Conservation (phyloP, 192 early-diverging fungal species). For the Podila epigama region DNA sequence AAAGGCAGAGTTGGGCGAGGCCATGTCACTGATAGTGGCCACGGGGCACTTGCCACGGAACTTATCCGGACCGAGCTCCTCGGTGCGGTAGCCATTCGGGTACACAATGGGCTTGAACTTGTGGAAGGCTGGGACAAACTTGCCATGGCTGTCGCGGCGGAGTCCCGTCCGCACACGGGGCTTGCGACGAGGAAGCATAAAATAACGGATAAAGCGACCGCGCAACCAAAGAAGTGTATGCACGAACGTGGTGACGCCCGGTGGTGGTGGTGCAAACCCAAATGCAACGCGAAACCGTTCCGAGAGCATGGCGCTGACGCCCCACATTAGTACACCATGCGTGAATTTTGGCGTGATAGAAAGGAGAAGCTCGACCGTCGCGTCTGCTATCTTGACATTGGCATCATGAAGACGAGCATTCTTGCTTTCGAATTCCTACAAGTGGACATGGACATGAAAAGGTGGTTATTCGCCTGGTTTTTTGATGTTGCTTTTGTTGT, state of each 20-base stretch:
- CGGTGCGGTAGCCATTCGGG: constrained; percentile 42
- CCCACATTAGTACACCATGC: constrained; percentile 6
- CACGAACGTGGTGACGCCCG: constrained; percentile 3
- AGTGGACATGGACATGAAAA: too few relatives aligned
- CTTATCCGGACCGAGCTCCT: constrained; percentile 51
- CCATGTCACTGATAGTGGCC: constrained; percentile 2
- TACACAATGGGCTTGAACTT: constrained; percentile 45
- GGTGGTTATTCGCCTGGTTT: too few relatives aligned
- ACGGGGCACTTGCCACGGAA: constrained; percentile 48
- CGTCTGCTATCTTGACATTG: constrained; percentile 23
- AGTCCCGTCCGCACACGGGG: constrained; percentile 39
- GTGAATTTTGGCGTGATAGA: constrained; percentile 1
- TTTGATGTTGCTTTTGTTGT: too few relatives aligned
- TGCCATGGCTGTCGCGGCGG: constrained; percentile 16
- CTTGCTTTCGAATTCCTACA: constrained; percentile 16
- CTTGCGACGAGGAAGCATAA: constrained; percentile 38
- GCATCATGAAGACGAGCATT: constrained; percentile 1
- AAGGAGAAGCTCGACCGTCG: constrained; percentile 8
- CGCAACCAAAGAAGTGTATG: constrained; percentile 10
- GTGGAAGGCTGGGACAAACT: constrained; percentile 46
- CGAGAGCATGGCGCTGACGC: constrained; percentile 1
- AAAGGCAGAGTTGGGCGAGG: background rate
- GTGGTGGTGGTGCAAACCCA: constrained; percentile 1
- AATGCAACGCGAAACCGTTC: constrained; percentile 22
- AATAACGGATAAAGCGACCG: constrained; percentile 39